Evolutionary conservation across 2,329 filamentous ascomycete species (phyloP).

Genomic region (Alternaria solani): DNA sequence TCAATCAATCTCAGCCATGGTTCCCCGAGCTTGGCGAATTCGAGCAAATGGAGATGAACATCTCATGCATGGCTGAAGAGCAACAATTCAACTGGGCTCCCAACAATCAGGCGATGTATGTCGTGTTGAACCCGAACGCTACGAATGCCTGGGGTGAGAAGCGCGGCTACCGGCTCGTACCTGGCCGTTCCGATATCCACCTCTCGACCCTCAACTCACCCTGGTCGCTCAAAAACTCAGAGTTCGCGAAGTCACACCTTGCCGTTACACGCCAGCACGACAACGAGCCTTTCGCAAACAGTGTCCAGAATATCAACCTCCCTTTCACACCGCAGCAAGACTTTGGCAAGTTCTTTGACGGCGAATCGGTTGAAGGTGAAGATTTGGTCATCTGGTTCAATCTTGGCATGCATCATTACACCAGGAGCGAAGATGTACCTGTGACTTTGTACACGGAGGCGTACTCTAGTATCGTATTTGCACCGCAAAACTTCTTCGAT

Average conservation of each 20-base stretch:
- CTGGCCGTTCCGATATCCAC: conserved; percentile 35
- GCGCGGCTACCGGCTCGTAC: conserved; percentile 60
- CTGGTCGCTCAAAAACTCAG: conserved; percentile 44
- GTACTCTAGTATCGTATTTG: conserved; percentile 8
- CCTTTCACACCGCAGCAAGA: conserved; percentile 49
- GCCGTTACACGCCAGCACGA: conserved; percentile 57
- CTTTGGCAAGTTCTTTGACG: conserved; percentile 57
- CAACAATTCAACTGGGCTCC: conserved; percentile 59
- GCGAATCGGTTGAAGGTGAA: conserved; percentile 53
- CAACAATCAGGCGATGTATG: conserved; percentile 55
- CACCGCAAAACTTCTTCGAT: conserved; percentile 10
- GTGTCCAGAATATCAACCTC: conserved; percentile 48
- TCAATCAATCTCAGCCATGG: conserved; percentile 26
- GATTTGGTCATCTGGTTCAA: conserved; percentile 60
- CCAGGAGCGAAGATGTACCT: conserved; percentile 13
- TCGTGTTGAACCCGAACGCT: conserved; percentile 60
- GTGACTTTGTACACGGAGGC: conserved; percentile 9
- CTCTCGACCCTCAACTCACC: conserved; percentile 50
- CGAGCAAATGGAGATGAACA: conserved; percentile 42
- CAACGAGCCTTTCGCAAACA: conserved; percentile 51
- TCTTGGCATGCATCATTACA: conserved; percentile 57
- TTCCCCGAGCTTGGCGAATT: conserved; percentile 46
- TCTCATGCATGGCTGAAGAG: conserved; percentile 49
- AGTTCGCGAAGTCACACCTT: conserved; percentile 52
- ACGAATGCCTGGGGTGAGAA: conserved; percentile 61